Evolutionary conservation across 228 moss, liverwort and hornwort genomes (phyloP).

Genomic region (Sphagnum magellanicum): DNA sequence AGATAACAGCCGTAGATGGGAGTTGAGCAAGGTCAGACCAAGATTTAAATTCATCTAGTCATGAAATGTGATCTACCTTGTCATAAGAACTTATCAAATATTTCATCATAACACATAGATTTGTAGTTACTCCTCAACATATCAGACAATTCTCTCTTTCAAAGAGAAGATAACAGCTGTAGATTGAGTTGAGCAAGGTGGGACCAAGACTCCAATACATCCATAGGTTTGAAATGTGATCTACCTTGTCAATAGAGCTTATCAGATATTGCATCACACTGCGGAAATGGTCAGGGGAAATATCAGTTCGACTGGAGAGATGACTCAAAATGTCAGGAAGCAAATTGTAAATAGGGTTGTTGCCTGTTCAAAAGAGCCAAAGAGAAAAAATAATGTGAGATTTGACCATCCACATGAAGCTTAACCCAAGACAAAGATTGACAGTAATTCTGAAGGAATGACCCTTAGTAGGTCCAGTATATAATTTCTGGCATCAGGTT

Average conservation of each 20-base stretch:
- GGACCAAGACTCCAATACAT: neutral
- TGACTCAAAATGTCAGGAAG: constrained; percentile 95
- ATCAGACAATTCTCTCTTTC: constrained; percentile 3
- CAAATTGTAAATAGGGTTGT: constrained; percentile 88
- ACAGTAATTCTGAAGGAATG: too few species aligned
- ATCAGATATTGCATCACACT: constrained; percentile 84
- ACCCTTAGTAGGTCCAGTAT: too few species aligned
- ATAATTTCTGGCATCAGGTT: too few species aligned
- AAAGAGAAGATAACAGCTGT: neutral
- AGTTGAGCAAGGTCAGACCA: too few species aligned
- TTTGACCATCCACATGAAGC: too few species aligned
- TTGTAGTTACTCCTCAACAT: neutral
- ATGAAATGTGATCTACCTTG: too few species aligned
- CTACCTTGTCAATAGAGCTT: constrained; percentile 82
- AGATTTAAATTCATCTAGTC: too few species aligned
- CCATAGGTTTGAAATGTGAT: neutral
- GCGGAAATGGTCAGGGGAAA: constrained; percentile 68
- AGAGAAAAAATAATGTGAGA: too few species aligned
- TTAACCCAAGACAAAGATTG: too few species aligned
- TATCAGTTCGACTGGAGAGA: constrained; percentile 59
- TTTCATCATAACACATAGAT: neutral
- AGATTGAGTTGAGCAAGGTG: neutral
- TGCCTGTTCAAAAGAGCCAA: constrained; percentile 32
- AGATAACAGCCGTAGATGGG: too few species aligned
- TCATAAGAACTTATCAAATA: neutral